Percentiles rank a stretch among this genome's conserved stretches.
Conservation (phyloP, 495 filamentous ascomycete genomes). For the Hypoxylon crocopeplum region DNA sequence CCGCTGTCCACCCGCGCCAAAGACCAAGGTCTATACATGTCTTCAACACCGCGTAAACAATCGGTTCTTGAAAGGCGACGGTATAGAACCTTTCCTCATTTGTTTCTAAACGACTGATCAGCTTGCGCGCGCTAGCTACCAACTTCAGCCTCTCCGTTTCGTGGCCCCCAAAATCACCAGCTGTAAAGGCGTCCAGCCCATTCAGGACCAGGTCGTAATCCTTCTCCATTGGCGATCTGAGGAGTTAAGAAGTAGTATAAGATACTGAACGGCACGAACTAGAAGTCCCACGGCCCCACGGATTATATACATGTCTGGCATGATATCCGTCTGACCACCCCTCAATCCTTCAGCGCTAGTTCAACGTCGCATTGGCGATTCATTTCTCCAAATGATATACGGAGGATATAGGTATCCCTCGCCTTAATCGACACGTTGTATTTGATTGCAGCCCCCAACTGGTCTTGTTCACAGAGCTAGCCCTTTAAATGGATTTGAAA, state of each 20-base stretch:
- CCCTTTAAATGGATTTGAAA: too few species aligned
- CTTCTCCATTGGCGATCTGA: constrained; percentile 1
- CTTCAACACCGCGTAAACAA: constrained; percentile 25
- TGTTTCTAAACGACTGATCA: constrained; percentile 32
- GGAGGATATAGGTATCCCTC: too few species aligned
- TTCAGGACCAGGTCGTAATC: background rate
- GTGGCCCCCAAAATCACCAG: constrained; percentile 21
- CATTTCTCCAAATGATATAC: too few species aligned
- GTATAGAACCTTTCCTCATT: constrained; percentile 21
- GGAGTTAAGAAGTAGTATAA: background rate
- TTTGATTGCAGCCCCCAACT: too few species aligned
- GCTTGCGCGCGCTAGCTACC: constrained; percentile 25
- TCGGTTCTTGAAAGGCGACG: constrained; percentile 18
- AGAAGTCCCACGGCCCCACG: background rate
- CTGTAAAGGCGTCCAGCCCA: constrained; percentile 22
- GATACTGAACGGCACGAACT: background rate
- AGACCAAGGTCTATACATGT: constrained; percentile 30
- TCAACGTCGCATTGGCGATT: too few species aligned
- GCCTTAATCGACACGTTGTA: too few species aligned
- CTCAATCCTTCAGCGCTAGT: background rate
- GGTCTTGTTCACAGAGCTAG: too few species aligned
- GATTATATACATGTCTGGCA: background rate
- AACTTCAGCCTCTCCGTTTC: constrained; percentile 18
- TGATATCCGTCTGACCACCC: background rate
- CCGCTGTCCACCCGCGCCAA: constrained; percentile 28